Base-by-base conservation (phyloP, 805 yeast species). In the Saccharomyces jurei region DNA sequence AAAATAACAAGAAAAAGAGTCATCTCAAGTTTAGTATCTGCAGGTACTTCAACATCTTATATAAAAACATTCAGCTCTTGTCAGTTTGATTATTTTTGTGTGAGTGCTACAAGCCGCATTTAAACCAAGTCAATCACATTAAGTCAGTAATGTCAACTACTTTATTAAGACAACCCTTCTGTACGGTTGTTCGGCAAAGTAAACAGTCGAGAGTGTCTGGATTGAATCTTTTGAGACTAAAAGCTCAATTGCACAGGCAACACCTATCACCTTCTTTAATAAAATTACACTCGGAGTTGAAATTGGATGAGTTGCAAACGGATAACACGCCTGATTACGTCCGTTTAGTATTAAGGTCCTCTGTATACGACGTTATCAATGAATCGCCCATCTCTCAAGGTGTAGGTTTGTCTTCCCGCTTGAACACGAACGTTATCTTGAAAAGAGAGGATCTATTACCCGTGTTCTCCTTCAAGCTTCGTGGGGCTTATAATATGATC, bases 401-500 rank as follows among this genome's bases (percentile, higher is more conserved):
- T 0, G 80, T 82, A 10, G 82, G 86, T 28, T 75, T 94, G 49
- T 84, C 94, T 1, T 84, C 83, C 50, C 84, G 82, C 64, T 75
- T 84, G n/a, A 87, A 87, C 51, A 77, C 96, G 48, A 84, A 84
- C 46, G 84, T 95, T 14, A 76, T 79, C 55, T 74, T 94, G 60
- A 94, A 94, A 67, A 80, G 99, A 61, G 99, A 94, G 67, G 99
- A 95, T 66, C 76, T 90, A 41, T 78, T 89, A 54, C 98, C 99
- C 0, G 99, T 94, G 4, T 95, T 94, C 71, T 86, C 96, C 48
- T 94, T 94, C 80, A 94, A 94, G 73, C 77, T 94, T 56, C 84
- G 99, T 69, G 99, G 99, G 56, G 99, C 99, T 17, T 89, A 91
- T 73, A 94, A 94, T 70, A 90, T 89, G 96, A 87, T 94, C 63